A percentile compares a stretch with the other conserved stretches of the same genome.
phyloP scores from a whole-genome alignment of 2,329 filamentous ascomycete genomes.

The Penicillium sp. region DNA sequence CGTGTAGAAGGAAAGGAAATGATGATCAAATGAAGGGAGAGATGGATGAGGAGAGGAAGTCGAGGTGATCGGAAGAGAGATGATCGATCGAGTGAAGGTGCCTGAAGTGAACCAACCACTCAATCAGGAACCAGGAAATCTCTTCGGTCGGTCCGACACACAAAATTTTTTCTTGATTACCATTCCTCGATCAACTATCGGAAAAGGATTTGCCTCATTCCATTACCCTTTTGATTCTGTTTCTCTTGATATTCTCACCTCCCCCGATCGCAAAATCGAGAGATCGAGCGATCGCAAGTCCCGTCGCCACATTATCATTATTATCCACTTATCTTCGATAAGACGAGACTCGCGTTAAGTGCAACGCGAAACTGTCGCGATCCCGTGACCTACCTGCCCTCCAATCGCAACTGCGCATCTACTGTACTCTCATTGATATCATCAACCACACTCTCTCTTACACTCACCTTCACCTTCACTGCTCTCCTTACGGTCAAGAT shows the following conservation, averaged over 20 bases:
- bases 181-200: slow-evolving; percentile 15
- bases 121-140: slow-evolving; percentile 29
- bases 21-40: slow-evolving; percentile 1
- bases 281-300: not conserved
- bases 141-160: slow-evolving; percentile 23
- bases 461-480: not conserved
- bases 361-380: slow-evolving; percentile 50
- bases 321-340: slow-evolving; percentile 17
- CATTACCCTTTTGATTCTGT: not conserved
- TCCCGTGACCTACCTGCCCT: slow-evolving; percentile 39
- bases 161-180: slow-evolving; percentile 9
- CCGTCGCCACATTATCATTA: slow-evolving; percentile 15
- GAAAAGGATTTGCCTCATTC: slow-evolving; percentile 13
- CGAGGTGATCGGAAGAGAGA: slow-evolving; percentile 1
- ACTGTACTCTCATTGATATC: not conserved
- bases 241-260: slow-evolving; percentile 1
- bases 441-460: not conserved
- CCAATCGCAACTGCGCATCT: not conserved
- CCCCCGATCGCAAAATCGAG: slow-evolving; percentile 5
- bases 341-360: slow-evolving; percentile 46
- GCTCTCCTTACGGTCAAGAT: not conserved
- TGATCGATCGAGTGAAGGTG: slow-evolving; percentile 19
- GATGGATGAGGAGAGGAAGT: not conserved
- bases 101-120: slow-evolving; percentile 21
- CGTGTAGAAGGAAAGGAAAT: not conserved